A percentile compares a stretch with the other conserved stretches of the same genome.
phyloP scores from a whole-genome alignment of 768 basidiomycete species.

The Phlegmacium glaucopus region DNA sequence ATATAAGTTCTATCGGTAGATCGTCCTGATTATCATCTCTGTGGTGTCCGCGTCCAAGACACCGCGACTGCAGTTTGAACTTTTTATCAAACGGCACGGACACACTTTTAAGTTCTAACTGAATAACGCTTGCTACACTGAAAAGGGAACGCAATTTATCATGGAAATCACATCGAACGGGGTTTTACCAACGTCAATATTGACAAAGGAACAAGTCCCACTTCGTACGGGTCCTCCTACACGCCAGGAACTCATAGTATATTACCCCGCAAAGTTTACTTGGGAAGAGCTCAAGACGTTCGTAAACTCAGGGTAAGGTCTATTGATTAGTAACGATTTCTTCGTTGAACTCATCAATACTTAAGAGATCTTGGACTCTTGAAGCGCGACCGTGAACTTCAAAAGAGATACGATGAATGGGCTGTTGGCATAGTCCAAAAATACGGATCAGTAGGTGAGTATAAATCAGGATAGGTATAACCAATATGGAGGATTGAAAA shows the following conservation, averaged over 20 bases:
- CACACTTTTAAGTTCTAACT: too few relatives aligned
- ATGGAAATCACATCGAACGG: neutral
- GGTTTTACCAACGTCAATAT: neutral
- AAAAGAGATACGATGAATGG: slow-evolving; percentile 66
- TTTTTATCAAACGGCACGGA: too few relatives aligned
- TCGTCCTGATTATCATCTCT: too few relatives aligned
- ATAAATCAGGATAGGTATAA: neutral
- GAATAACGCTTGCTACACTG: too few relatives aligned
- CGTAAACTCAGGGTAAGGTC: slow-evolving; percentile 72
- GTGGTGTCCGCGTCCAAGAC: too few relatives aligned
- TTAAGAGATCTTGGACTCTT: slow-evolving; percentile 75
- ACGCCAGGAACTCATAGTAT: slow-evolving; percentile 54
- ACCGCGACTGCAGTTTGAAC: too few relatives aligned
- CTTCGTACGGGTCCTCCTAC: slow-evolving; percentile 65
- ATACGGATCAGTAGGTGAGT: slow-evolving; percentile 66
- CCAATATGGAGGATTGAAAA: neutral
- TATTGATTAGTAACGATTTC: too few relatives aligned
- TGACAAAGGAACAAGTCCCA: slow-evolving; percentile 28
- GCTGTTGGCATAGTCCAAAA: slow-evolving; percentile 45
- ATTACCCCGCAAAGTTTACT: slow-evolving; percentile 76
- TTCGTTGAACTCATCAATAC: too few relatives aligned
- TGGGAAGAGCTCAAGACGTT: slow-evolving; percentile 76
- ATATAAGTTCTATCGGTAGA: too few relatives aligned
- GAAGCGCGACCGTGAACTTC: slow-evolving; percentile 69
- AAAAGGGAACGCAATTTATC: neutral